Evolutionary conservation across 1,284 basidiomycete species (phyloP), one percentile per base, ranked within the genome.

Genomic region (Waitea zeae): DNA sequence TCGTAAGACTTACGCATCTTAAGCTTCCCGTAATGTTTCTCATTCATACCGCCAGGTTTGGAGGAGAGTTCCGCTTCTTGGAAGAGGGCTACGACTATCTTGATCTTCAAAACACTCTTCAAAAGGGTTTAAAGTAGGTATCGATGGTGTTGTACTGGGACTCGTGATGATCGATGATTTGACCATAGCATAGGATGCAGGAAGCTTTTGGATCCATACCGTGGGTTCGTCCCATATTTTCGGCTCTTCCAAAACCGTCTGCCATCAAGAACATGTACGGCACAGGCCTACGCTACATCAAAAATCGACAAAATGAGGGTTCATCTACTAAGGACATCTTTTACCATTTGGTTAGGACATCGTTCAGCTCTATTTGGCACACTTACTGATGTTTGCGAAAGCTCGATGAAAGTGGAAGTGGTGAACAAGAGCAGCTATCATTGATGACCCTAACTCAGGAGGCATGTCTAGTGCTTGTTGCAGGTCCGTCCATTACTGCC

Each of bases 1-100:
- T 66, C 61, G 68, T 72, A 48, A 47, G 59, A 54, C 12, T 17
- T 7, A 18, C 17, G 17, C 17, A 18, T 17, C n/a, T n/a, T 22
- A 18, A 7, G 11, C 11, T n/a, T 26, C n/a, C 9, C n/a, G n/a
- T 26, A 7, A 9, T 7, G n/a, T 26, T 7, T 7, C 7, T 7
- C 9, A n/a, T 7, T 9, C 24, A 26, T n/a, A n/a, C n/a, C n/a
- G n/a, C n/a, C n/a, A n/a, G n/a, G n/a, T n/a, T n/a, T n/a, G n/a
- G n/a, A n/a, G n/a, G n/a, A n/a, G n/a, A n/a, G n/a, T n/a, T n/a
- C n/a, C n/a, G n/a, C n/a, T n/a, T n/a, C n/a, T n/a, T n/a, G n/a
- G n/a, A n/a, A n/a, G n/a, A n/a, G n/a, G n/a, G n/a, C n/a, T n/a
- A n/a, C n/a, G n/a, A n/a, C n/a, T n/a, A n/a, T n/a, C n/a, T n/a